Evolutionary conservation across 2,329 filamentous ascomycete genomes (phyloP).

Genomic region (Stachybotrys chartarum): DNA sequence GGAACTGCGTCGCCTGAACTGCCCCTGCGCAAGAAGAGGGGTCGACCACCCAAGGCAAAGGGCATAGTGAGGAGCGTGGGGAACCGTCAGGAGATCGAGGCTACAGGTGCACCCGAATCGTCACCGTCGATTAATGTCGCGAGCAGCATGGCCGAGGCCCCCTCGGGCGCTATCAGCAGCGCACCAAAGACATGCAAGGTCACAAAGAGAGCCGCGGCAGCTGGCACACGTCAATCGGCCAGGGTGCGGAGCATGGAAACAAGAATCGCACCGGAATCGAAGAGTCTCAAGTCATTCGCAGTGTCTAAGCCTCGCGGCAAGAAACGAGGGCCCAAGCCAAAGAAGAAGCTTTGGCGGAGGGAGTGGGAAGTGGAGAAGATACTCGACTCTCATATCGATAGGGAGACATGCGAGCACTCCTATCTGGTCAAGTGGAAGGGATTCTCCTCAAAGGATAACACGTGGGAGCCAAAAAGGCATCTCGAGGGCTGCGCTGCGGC

Average conservation of each 20-base stretch:
- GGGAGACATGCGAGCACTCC: slow-evolving; percentile 26
- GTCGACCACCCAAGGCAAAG: not conserved
- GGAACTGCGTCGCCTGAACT: not conserved
- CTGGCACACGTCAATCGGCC: not conserved
- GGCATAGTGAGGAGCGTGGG: not conserved
- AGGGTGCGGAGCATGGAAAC: not conserved
- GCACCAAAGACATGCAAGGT: not conserved
- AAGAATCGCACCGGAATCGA: not conserved
- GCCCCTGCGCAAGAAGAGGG: not conserved
- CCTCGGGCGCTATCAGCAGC: not conserved
- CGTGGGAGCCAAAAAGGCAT: slow-evolving; percentile 46
- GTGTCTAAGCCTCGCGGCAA: not conserved
- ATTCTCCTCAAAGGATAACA: slow-evolving; percentile 34
- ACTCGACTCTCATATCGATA: slow-evolving; percentile 30
- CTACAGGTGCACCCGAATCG: not conserved
- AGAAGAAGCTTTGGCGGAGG: slow-evolving; percentile 8
- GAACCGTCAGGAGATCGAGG: not conserved
- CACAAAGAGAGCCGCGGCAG: no score
- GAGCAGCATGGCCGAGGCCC: not conserved
- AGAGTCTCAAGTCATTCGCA: not conserved
- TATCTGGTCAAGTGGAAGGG: slow-evolving; percentile 50
- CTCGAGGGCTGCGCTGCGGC: slow-evolving; percentile 29
- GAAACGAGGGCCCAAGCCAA: slow-evolving; percentile 5
- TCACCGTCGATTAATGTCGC: not conserved
- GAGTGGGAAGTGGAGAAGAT: slow-evolving; percentile 44